A percentile compares a stretch with the other conserved stretches of the same genome.
Evolutionary conservation across 495 filamentous ascomycete genomes (phyloP).

Genomic region (Darksidea phi): DNA sequence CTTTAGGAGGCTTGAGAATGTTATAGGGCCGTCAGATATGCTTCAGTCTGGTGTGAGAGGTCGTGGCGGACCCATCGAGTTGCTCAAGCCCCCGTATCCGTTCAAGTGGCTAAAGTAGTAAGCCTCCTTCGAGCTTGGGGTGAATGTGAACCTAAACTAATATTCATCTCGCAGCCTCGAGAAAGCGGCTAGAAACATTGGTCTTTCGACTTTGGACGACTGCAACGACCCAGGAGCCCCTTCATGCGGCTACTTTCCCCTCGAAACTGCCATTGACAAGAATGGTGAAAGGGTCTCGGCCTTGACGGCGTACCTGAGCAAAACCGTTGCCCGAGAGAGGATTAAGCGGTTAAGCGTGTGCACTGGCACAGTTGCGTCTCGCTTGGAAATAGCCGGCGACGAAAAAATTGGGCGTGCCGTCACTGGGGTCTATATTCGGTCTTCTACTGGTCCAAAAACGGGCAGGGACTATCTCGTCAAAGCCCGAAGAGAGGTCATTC

Average conservation of each 20-base stretch:
- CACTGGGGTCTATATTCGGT: constrained; percentile 18
- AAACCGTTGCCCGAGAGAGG: constrained; percentile 13
- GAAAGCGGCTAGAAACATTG: constrained; percentile 16
- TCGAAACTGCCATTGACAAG: constrained; percentile 27
- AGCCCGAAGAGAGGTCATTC: constrained; percentile 25
- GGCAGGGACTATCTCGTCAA: constrained; percentile 22
- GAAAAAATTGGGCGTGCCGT: constrained; percentile 10
- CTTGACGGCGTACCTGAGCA: constrained; percentile 18
- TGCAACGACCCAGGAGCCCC: constrained; percentile 17
- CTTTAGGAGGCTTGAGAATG: constrained; percentile 24
- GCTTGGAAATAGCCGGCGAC: constrained; percentile 17
- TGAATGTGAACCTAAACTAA: constrained; percentile 7
- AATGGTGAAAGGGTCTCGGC: constrained; percentile 23
- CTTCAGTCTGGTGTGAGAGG: constrained; percentile 14
- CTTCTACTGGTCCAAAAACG: not conserved
- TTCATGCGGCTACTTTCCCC: constrained; percentile 19
- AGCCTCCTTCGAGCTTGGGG: constrained; percentile 4
- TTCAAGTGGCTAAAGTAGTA: constrained; percentile 29
- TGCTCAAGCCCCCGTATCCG: constrained; percentile 20
- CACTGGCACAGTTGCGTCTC: constrained; percentile 24
- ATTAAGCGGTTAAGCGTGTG: constrained; percentile 16
- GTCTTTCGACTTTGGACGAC: constrained; percentile 17
- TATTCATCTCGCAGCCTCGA: constrained; percentile 14
- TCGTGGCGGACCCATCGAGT: constrained; percentile 13
- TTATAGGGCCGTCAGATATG: constrained; percentile 1